Evolutionary conservation across 148 eudicot species (phyloP), one percentile per base, ranked within the genome.

Genomic region (Silene latifolia): DNA sequence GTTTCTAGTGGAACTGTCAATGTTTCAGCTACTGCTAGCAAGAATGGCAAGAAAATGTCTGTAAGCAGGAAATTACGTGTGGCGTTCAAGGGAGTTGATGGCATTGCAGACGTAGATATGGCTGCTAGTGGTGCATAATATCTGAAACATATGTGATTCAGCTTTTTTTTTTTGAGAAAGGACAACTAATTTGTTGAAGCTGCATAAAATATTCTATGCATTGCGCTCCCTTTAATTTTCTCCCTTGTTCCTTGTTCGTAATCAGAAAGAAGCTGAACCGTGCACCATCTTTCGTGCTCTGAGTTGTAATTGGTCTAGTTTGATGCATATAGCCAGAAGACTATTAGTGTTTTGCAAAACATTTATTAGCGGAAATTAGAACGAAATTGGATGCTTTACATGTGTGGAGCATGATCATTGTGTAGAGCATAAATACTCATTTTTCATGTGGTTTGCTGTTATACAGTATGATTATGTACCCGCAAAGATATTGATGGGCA

Each of bases 41-140:
- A 88, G 77, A 81, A 80, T 58, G 92, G 81, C 77, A 85, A 81
- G 82, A 92, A 87, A 77, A 82, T 81, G 23, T 86, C 93, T 1
- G 84, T 87, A 57, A 70, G 80, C 48, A 88, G 90, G 77, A 96
- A 96, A 77, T 76, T 96, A 23, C 87, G 94, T 4, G 79, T 96
- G 75, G 85, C 82, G 61, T 96, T 92, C 86, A 92, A 84, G 76
- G 97, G 92, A 60, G 78, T 90, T 21, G 88, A 86, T 74, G 88
- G 88, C 63, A 79, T 86, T 58, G 72, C 87, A 7, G 98, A 96
- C 67, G 84, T 89, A 87, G 98, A 92, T 74, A 89, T 70, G 73
- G 73, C 86, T 32, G 96, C 96, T 76, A 90, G 89, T n/a, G 92
- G 88, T 23, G 94, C 91, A 35, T 90, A 4, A 13, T 32, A 32